Base-by-base conservation (phyloP, 352 stramenopile genomes). In the Phytophthora tentaculata region DNA sequence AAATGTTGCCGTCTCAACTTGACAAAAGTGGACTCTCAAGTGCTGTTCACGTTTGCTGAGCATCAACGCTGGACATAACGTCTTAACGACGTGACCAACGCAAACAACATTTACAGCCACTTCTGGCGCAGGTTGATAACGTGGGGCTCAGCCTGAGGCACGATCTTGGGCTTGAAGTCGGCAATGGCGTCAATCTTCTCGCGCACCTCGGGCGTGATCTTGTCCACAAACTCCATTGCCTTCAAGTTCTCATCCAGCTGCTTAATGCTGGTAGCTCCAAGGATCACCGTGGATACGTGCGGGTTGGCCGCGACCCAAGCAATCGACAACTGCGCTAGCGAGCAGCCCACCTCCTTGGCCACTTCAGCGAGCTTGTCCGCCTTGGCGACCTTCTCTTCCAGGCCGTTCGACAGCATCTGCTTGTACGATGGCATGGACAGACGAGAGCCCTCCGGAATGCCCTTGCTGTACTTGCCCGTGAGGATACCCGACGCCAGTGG, bases 391-490 rank as follows among this genome's bases (percentile, higher is more conserved):
- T 80, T 81, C 45, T 84, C 77, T 28, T 87, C 67, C 4, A 88
- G 44, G 2, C 64, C 83, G 61, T 88, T 69, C 64, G 80, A 73
- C 37, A 89, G 54, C 70, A 84, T 67, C 13, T 64, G 58, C 69
- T 86, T 88, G 71, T 83, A 89, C 55, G 68, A 51, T 3, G 77
- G 65, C 32, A 88, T 75, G 26, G 80, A 86, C 39, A 88, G 52
- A 69, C 77, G 84, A 16, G 76, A 96, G 35, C 79, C 86, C 7
- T 87, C 85, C 5, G 87, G 87, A 26, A 92, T 89, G 2, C 80
- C 82, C n/a, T 83, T 83, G 64, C 76, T 90, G 85, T 95, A 95
- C 63, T 95, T 95, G 47, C 85, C 85, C 29, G 88, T 92, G 3
- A 96, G 62, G 12, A 95, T 60, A 24, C 88, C 88, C 12, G 74